Conservation (phyloP, 306 rosid species). For the Parietaria judaica region DNA sequence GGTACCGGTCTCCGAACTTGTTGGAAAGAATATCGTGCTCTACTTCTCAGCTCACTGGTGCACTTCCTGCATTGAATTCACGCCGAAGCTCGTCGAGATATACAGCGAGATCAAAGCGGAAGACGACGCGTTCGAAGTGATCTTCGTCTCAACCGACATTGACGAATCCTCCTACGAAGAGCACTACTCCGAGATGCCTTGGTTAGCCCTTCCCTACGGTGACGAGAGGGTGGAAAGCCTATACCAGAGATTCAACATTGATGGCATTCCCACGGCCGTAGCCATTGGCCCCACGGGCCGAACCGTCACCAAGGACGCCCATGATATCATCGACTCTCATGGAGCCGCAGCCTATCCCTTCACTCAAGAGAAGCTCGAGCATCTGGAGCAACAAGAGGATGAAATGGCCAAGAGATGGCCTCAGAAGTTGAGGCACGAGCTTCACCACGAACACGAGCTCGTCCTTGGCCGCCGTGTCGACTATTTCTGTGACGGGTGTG, state of each 20-base stretch:
- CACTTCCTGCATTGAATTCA: conserved; percentile 66
- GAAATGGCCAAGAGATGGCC: conserved; percentile 31
- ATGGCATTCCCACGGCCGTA: conserved; percentile 53
- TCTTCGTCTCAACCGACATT: conserved; percentile 63
- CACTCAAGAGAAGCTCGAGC: conserved; percentile 29
- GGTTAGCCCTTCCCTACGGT: conserved; percentile 76
- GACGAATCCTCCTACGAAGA: conserved; percentile 55
- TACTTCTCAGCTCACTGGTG: conserved; percentile 92
- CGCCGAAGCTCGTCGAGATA: conserved; percentile 54
- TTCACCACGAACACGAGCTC: conserved; percentile 31
- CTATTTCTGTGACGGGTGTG: conserved; percentile 27
- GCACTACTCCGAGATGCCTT: conserved; percentile 64
- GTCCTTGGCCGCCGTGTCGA: background rate
- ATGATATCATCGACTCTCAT: conserved; percentile 26
- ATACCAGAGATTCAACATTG: conserved; percentile 44
- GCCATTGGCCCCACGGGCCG: conserved; percentile 58
- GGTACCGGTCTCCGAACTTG: conserved; percentile 57
- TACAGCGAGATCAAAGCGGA: conserved; percentile 54
- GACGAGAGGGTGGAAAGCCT: conserved; percentile 54
- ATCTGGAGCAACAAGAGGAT: conserved; percentile 21
- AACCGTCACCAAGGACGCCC: conserved; percentile 53
- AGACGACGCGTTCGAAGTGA: conserved; percentile 48
- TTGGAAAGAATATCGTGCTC: conserved; percentile 60
- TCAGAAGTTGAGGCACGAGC: conserved; percentile 33
- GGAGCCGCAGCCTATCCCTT: conserved; percentile 45